These are phyloP conservation scores for Fusarium guadeloupense DNA, from an alignment of 2,329 filamentous ascomycete species.

Conservation along the genomic window DNA sequence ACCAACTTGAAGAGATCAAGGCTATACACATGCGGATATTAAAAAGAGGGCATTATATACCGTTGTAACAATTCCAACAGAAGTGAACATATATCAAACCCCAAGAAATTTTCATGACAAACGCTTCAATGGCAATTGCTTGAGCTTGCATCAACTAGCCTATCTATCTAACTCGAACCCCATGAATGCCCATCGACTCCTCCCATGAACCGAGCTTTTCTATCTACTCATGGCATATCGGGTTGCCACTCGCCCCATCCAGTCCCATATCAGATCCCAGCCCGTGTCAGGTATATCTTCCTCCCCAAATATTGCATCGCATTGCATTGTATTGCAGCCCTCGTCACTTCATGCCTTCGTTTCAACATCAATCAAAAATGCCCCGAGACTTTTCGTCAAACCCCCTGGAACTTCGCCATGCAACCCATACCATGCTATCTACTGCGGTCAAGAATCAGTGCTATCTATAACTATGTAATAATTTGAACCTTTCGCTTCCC, in stretches of 20 bases:
- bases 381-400: constrained; percentile 30
- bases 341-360: constrained; percentile 36
- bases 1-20: too few species aligned
- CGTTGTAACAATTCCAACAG: too few species aligned
- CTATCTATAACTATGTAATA: constrained; percentile 47
- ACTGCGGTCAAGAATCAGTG: constrained; percentile 40
- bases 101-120: too few species aligned
- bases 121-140: constrained; percentile 1
- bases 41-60: too few species aligned
- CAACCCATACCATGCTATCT: constrained; percentile 40
- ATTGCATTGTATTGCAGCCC: too few species aligned
- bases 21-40: too few species aligned
- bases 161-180: constrained; percentile 34
- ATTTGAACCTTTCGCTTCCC: constrained; percentile 19
- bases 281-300: constrained; percentile 31
- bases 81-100: too few species aligned
- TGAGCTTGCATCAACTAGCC: constrained; percentile 15
- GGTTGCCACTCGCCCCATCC: constrained; percentile 20
- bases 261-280: constrained; percentile 10
- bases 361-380: constrained; percentile 32
- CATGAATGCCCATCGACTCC: constrained; percentile 26
- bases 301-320: constrained; percentile 19
- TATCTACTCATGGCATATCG: constrained; percentile 29
- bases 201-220: constrained; percentile 16
- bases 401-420: constrained; percentile 35